Conservation (phyloP, 345 rosid species). For the Physaria fendleri region DNA sequence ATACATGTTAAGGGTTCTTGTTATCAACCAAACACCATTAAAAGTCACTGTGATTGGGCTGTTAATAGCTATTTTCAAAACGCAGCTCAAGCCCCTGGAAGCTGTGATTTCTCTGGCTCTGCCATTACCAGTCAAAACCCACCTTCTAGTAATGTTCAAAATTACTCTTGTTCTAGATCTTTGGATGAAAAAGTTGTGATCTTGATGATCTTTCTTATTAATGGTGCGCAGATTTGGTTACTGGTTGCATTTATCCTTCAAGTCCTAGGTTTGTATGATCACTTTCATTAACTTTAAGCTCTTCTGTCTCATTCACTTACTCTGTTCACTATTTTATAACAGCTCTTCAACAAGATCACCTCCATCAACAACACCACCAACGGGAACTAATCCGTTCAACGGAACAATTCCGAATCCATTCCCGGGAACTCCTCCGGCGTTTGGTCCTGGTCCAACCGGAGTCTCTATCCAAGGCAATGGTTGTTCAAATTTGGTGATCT, state of each 20-base stretch:
- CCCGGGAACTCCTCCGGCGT: conserved; percentile 8
- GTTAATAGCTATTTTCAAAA: conserved; percentile 34
- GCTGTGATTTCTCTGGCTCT: conserved; percentile 28
- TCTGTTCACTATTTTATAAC: not conserved
- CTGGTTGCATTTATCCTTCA: conserved; percentile 31
- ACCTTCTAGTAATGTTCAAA: conserved; percentile 28
- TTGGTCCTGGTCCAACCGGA: conserved; percentile 37
- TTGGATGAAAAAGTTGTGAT: conserved; percentile 6
- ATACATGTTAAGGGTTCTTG: conserved; percentile 68
- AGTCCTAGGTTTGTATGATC: conserved; percentile 24
- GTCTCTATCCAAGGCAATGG: conserved; percentile 9
- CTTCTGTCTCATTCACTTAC: not conserved
- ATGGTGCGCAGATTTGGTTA: conserved; percentile 29
- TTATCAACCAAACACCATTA: conserved; percentile 65
- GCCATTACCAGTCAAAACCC: conserved; percentile 30
- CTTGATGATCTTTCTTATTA: not conserved
- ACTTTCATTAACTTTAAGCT: not conserved
- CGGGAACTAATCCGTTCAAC: conserved; percentile 4
- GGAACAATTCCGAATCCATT: conserved; percentile 11
- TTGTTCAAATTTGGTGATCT: conserved; percentile 14
- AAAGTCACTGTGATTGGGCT: conserved; percentile 38
- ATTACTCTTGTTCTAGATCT: not conserved
- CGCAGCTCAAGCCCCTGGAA: conserved; percentile 26
- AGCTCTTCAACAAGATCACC: conserved; percentile 27
- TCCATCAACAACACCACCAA: conserved; percentile 22